phyloP scores from a whole-genome alignment of 139 green algal genomes.

The Chlorella sp. region DNA sequence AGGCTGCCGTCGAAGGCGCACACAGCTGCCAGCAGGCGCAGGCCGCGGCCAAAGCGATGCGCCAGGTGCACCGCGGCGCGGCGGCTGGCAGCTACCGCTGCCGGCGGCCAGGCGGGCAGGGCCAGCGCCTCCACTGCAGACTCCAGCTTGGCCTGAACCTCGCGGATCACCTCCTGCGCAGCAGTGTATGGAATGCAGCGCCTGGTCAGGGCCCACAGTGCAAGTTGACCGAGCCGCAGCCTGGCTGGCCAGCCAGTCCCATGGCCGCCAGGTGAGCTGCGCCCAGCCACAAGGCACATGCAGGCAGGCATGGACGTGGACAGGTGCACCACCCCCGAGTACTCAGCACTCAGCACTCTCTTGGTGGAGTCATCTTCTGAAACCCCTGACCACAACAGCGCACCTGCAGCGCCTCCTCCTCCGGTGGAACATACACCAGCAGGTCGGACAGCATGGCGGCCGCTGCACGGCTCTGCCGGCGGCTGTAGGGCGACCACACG shows the following conservation, averaged over 20 bases:
- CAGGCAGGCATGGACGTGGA: no score
- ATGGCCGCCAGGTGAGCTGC: no score
- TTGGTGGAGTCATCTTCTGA: no score
- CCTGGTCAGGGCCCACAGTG: no score
- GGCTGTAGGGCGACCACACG: slow-evolving; percentile 76
- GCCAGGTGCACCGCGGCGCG: slow-evolving; percentile 58
- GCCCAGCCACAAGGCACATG: no score
- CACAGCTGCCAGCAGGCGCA: slow-evolving; percentile 62
- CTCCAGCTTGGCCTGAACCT: slow-evolving; percentile 24
- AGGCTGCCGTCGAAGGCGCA: slow-evolving; percentile 67
- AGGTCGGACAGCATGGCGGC: slow-evolving; percentile 69
- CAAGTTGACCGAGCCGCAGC: no score
- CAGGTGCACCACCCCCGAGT: no score
- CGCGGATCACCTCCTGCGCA: neutral
- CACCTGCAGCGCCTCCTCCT: slow-evolving; percentile 31
- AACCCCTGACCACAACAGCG: neutral
- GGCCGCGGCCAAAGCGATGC: slow-evolving; percentile 64
- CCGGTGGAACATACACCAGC: slow-evolving; percentile 76
- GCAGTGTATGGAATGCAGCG: no score
- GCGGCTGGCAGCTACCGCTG: slow-evolving; percentile 46
- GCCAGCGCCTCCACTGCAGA: slow-evolving; percentile 38
- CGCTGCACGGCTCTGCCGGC: slow-evolving; percentile 57
- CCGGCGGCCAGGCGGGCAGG: slow-evolving; percentile 70
- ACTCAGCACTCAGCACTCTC: no score
- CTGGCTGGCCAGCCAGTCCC: no score